Base-by-base conservation (phyloP, 2,329 filamentous ascomycete species). In the Dichotomopilus funicola region DNA sequence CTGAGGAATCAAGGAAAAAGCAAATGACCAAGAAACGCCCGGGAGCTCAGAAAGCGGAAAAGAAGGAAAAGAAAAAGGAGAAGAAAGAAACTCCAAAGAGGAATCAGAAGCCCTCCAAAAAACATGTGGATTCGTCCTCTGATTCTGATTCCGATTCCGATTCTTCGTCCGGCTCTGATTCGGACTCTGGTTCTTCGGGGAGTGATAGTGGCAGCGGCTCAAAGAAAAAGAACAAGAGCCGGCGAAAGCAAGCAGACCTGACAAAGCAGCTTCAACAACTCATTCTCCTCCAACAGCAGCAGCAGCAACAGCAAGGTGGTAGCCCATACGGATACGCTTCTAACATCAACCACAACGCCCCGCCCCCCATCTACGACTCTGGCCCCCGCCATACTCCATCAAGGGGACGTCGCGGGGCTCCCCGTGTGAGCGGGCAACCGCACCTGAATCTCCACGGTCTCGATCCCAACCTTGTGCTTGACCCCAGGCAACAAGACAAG, bases 21-120 rank as follows among this genome's bases (percentile, higher is more conserved):
- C 62, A 61, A 19, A 34, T 52, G 6, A 49, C 60, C 33, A 71
- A 68, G 61, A 70, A 68, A 53, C 68, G 65, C 2, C 63, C 63
- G 31, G 64, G 65, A 12, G n/a, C 55, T 5, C 63, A 63, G 9
- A 70, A 67, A 47, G 27, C 59, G 58, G 68, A 66, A 52, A 67
- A 65, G 44, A 33, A 49, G 33, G 58, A 59, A 13, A 10, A 61
- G 1, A 68, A 63, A 53, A 65, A 66, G 53, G 54, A 56, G 0
- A 69, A 65, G 53, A 71, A 67, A 60, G 44, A 51, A 0, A 6
- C 49, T 45, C 19, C 19, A 27, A 27, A 27, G 19, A 68, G 65
- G 49, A 31, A 51, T 2, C 54, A 59, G 35, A 54, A 48, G 6
- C 40, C 58, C 0, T 62, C 40, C 12, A 13, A 42, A n/a, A 6